phyloP scores from a whole-genome alignment of 148 eudicot genomes.

The Arctostaphylos glauca region DNA sequence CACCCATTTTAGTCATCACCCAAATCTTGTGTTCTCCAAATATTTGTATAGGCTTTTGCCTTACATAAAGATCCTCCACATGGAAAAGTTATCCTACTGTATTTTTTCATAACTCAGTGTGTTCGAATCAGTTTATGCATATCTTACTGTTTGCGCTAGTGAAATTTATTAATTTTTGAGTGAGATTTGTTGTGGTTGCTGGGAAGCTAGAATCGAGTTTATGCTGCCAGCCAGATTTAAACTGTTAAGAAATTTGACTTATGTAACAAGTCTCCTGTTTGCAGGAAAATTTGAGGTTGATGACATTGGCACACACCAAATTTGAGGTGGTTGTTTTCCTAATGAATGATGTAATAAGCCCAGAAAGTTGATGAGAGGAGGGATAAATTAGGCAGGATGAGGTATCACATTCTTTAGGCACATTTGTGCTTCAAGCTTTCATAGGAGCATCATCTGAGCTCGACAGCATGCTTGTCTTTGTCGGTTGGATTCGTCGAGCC shows the following conservation, averaged over 20 bases:
- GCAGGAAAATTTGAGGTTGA: background rate
- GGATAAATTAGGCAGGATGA: background rate
- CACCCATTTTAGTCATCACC: background rate
- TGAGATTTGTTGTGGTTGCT: background rate
- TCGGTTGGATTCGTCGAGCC: no score
- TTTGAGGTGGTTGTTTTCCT: background rate
- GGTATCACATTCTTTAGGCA: background rate
- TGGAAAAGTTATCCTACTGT: background rate
- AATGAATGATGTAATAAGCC: background rate
- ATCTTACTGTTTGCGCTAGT: no score
- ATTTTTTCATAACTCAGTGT: no score
- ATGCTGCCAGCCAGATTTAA: background rate
- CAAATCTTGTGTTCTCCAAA: background rate
- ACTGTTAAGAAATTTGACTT: background rate
- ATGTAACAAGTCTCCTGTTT: background rate
- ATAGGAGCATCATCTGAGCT: no score
- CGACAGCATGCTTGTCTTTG: no score
- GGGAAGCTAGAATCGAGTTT: background rate
- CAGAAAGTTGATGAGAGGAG: background rate
- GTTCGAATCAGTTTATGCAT: no score
- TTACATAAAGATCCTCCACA: background rate
- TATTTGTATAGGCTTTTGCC: background rate
- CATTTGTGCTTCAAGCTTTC: no score
- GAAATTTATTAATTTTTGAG: background rate
- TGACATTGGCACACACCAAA: background rate